phyloP scores from a whole-genome alignment of 352 stramenopile species.

The Pythium scleroteichum region DNA sequence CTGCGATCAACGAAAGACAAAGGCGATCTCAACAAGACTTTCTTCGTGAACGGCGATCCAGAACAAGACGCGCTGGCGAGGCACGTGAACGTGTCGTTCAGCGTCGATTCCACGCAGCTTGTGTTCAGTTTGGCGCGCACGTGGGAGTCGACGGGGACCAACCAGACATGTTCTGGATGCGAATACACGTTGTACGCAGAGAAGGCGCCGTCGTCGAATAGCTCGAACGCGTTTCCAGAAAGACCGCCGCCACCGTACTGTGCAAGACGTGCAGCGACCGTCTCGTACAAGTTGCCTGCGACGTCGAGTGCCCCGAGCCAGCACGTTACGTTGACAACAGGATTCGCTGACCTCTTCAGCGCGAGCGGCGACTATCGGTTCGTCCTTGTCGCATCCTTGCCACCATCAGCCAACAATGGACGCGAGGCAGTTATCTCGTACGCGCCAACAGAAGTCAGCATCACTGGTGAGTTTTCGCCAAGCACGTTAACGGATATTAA shows the following conservation, averaged over 20 bases:
- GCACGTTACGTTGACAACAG: constrained; percentile 20
- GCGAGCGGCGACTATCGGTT: constrained; percentile 36
- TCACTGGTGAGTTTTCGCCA: constrained; percentile 20
- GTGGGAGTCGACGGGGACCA: constrained; percentile 17
- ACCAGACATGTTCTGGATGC: constrained; percentile 24
- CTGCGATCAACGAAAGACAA: constrained; percentile 32
- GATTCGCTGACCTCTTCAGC: constrained; percentile 35
- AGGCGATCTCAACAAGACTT: constrained; percentile 26
- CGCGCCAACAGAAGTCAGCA: constrained; percentile 25
- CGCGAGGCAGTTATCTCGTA: constrained; percentile 33
- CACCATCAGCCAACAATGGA: constrained; percentile 27
- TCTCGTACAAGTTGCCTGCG: constrained; percentile 29
- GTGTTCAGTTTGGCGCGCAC: constrained; percentile 21
- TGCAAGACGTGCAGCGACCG: constrained; percentile 8
- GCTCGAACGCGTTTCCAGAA: background rate
- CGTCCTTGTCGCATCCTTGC: constrained; percentile 34
- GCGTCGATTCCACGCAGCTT: constrained; percentile 15
- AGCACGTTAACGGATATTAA: background rate
- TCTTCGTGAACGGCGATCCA: constrained; percentile 13
- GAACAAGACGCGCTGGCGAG: background rate
- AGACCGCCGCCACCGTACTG: constrained; percentile 29
- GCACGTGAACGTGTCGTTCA: constrained; percentile 25
- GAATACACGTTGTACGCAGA: constrained; percentile 35
- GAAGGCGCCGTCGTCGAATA: constrained; percentile 17
- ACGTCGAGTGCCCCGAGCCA: background rate